These are phyloP conservation scores for Toxicodendron radicans DNA, from an alignment of 345 rosid species.

Conservation along the genomic window DNA sequence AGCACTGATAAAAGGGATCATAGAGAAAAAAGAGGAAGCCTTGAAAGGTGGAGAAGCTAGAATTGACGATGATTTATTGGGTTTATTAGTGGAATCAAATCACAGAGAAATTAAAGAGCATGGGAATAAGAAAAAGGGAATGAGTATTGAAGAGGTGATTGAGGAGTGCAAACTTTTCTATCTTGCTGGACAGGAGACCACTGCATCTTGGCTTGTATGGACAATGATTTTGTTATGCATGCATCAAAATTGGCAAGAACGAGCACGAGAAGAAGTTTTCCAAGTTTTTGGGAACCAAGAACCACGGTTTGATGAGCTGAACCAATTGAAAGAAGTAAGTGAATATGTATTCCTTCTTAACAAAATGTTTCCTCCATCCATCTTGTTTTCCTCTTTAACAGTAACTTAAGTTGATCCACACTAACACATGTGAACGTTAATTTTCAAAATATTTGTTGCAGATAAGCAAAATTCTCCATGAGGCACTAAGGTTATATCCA, in stretches of 20 bases:
- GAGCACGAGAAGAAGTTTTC: conserved; percentile 53
- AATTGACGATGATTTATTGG: conserved; percentile 37
- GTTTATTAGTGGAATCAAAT: conserved; percentile 42
- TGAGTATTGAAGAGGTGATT: conserved; percentile 44
- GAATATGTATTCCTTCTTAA: not conserved
- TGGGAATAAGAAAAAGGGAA: conserved; percentile 14
- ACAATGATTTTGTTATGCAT: conserved; percentile 46
- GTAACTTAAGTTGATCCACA: no score
- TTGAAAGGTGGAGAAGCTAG: conserved; percentile 31
- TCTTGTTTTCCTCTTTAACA: no score
- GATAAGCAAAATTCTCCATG: conserved; percentile 48
- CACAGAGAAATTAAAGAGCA: conserved; percentile 32
- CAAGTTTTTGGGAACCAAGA: conserved; percentile 32
- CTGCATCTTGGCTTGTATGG: conserved; percentile 51
- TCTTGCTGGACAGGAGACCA: conserved; percentile 62
- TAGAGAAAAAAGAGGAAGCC: conserved; percentile 40
- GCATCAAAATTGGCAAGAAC: conserved; percentile 56
- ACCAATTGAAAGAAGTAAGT: conserved; percentile 29
- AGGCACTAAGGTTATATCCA: conserved; percentile 54
- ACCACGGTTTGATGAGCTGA: conserved; percentile 41
- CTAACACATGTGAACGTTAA: no score
- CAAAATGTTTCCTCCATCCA: no score
- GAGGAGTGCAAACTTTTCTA: conserved; percentile 72
- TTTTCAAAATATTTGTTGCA: not conserved
- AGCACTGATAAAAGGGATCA: conserved; percentile 29